Conservation (phyloP, 2,329 filamentous ascomycete genomes). For the Fusarium sp. region DNA sequence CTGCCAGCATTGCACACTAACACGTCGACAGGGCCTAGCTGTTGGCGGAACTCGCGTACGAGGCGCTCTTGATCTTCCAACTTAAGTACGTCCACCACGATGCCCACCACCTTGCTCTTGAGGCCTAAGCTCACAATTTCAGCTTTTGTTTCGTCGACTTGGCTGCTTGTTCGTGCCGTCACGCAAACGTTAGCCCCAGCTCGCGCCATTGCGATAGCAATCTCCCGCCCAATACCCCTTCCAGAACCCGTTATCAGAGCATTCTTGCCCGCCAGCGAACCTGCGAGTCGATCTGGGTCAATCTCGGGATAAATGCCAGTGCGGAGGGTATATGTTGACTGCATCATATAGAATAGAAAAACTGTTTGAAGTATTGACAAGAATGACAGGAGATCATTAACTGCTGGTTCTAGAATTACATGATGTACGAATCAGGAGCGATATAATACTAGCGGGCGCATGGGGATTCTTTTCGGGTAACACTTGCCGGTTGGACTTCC, state of each 20-base stretch:
- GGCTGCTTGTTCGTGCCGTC: not conserved
- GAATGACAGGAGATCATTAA: too few species aligned
- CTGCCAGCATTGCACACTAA: not conserved
- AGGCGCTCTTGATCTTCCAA: not conserved
- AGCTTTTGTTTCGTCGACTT: not conserved
- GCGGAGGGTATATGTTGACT: not conserved
- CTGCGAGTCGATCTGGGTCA: not conserved
- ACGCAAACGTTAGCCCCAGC: not conserved
- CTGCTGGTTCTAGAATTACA: not conserved
- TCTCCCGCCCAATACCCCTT: not conserved
- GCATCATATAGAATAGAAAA: not conserved
- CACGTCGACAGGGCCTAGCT: not conserved
- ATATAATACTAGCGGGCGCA: accelerated
- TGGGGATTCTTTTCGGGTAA: not conserved
- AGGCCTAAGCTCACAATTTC: not conserved
- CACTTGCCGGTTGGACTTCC: not conserved
- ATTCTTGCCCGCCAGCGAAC: not conserved
- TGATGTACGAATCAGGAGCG: not conserved
- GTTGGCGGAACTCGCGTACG: not conserved
- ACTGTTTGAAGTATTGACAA: too few species aligned
- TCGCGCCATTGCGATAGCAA: not conserved
- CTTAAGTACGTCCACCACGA: not conserved
- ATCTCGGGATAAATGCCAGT: not conserved
- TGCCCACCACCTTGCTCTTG: not conserved
- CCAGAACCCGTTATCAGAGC: not conserved